Conservation (phyloP, 2,329 filamentous ascomycete genomes). For the Leptographium lundbergii region DNA sequence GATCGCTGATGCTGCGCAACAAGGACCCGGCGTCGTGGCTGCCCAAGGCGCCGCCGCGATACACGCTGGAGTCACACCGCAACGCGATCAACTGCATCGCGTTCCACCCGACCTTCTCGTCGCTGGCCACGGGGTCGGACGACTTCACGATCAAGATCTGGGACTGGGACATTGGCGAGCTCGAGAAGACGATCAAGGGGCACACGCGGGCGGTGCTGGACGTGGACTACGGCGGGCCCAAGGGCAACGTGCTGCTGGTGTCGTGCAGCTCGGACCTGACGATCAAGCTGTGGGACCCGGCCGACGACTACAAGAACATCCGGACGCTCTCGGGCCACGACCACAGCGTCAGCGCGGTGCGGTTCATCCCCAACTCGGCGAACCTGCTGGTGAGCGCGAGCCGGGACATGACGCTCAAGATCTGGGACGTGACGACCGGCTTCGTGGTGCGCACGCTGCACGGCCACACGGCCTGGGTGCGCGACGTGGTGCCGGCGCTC, state of each 20-base stretch:
- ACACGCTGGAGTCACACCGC: constrained; percentile 74
- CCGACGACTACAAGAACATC: constrained; percentile 90
- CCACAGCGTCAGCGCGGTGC: constrained; percentile 77
- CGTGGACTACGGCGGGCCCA: constrained; percentile 79
- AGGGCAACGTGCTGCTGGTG: constrained; percentile 63
- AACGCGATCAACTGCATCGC: constrained; percentile 74
- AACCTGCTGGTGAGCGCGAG: constrained; percentile 81
- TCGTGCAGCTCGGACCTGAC: constrained; percentile 82
- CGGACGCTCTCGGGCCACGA: constrained; percentile 83
- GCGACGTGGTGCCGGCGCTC: constrained; percentile 68
- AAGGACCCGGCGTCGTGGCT: constrained; percentile 80
- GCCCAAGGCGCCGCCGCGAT: constrained; percentile 66
- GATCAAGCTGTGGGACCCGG: constrained; percentile 90
- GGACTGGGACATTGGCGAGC: constrained; percentile 90
- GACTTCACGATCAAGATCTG: constrained; percentile 93
- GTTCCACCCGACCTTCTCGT: constrained; percentile 86
- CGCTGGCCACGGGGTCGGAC: constrained; percentile 79
- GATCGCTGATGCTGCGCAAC: constrained; percentile 63
- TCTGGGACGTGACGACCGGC: constrained; percentile 90
- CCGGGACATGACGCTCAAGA: constrained; percentile 69
- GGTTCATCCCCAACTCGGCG: constrained; percentile 73
- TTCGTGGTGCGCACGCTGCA: constrained; percentile 85
- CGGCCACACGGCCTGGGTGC: constrained; percentile 84
- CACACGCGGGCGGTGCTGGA: constrained; percentile 83
- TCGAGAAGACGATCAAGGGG: constrained; percentile 82